Evolutionary conservation across 306 rosid species (phyloP), one percentile per base, ranked within the genome.

Genomic region (Parietaria judaica): DNA sequence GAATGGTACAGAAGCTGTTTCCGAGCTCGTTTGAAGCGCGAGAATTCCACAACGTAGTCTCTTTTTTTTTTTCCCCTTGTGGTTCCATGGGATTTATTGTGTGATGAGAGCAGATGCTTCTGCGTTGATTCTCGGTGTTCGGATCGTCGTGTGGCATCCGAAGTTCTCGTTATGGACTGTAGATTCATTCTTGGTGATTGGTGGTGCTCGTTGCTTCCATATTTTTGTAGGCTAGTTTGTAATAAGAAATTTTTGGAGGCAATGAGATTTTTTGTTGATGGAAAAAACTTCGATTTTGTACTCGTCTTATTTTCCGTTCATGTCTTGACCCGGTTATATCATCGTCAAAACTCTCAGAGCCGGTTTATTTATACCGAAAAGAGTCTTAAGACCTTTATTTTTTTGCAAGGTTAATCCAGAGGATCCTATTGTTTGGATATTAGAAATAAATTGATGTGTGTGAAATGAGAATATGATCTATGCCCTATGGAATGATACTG

Each of bases 41-140:
- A 23, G 8, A 17, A 47, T 51, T 66, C 63, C 44, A 48, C 14
- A 52, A 46, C 51, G 14, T 49, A 52, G 54, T 58, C 63, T 55
- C 65, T 52, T 54, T 58, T 65, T 31, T 8, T 61, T 11, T 63
- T 14, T 36, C 14, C 2, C 43, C 43, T 45, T 3, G 4, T 55
- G 3, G 43, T 38, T 54, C 36, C 62, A 63, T 72, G 67, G 58
- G 8, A 73, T 70, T 71, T 70, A 54, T 57, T 37, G 54, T 56
- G 13, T 54, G 61, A 54, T 66, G 54, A 44, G 70, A 66, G 66
- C 63, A 59, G 63, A 69, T 66, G 36, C 62, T 63, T 64, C 39
- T 52, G 50, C 56, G 14, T 67, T 73, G 9, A 44, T 74, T 35
- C 8, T 35, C 14, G 36, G 60, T 56, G 53, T 56, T 23, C 60